Evolutionary conservation across 106 monocot genomes (phyloP), one percentile per base, ranked within the genome.

Genomic region (Dioscorea zingiberensis): DNA sequence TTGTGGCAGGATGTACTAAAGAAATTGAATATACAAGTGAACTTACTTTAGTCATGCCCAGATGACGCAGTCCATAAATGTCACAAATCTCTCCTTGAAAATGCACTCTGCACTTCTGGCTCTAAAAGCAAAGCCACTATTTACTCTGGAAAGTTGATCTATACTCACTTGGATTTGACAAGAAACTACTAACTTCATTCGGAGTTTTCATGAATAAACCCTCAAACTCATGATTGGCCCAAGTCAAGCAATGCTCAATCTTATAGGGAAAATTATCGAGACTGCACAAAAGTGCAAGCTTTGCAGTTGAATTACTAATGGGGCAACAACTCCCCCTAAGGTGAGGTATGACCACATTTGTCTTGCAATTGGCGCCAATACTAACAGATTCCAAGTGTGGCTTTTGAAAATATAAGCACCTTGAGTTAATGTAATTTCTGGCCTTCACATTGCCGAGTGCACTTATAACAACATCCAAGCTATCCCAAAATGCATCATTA

Each of bases 211-310:
- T 85, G 62, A 95, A 83, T 53, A 95, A 62, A 26, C 95, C 91
- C 65, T 95, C 95, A 73, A 95, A 95, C 64, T 95, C 95, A 25
- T 91, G 91, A 49, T 91, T 62, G n/a, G 95, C 91, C 91, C 95
- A 95, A 29, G 85, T 95, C 64, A 95, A 60, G 67, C 91, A 95
- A 56, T 95, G 95, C 75, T 91, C 91, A 48, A 95, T 91, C 55
- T 91, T 91, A 45, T 91, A 90, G 3, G 95, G 91, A 55, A 95
- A 95, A 17, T 91, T 91, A 64, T 91, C 91, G 59, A 95, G 83
- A 0, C 91, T 95, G 77, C 91, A 95, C 87, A 95, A 88, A 17
- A 91, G 95, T 27, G 95, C 95, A 68, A 91, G 95, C 56, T 81
- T 95, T 69, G 90, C 95, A 27, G 91, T 88, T 28, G 95, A 85